Conservation (phyloP, 2,329 filamentous ascomycete species). For the Leptographium lundbergii region DNA sequence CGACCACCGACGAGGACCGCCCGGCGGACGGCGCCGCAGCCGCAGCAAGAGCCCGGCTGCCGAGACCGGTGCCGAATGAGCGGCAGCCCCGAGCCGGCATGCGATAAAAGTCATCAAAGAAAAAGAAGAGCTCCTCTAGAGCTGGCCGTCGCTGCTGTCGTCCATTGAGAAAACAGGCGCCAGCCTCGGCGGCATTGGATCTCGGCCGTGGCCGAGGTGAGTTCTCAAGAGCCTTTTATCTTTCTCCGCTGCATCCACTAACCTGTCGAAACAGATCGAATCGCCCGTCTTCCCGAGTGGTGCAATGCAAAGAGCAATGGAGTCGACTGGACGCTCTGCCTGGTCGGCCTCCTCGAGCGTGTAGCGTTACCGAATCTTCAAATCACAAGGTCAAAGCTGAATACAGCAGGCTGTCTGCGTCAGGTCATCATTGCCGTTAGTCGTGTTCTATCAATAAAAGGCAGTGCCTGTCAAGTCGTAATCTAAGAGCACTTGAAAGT, state of each 20-base stretch:
- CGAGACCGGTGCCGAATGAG: conserved; percentile 15
- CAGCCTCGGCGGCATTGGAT: conserved; percentile 5
- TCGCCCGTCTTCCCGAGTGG: no score
- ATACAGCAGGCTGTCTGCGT: no score
- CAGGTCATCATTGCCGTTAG: no score
- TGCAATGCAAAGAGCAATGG: no score
- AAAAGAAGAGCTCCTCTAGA: background rate
- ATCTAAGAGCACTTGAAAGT: no score
- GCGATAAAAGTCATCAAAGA: background rate
- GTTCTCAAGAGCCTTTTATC: background rate
- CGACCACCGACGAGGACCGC: conserved; percentile 14
- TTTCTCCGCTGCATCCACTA: background rate
- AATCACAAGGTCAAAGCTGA: no score
- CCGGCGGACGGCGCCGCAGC: conserved; percentile 23
- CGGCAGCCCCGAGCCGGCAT: no score
- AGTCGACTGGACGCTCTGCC: no score
- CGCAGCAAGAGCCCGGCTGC: conserved; percentile 33
- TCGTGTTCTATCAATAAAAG: no score
- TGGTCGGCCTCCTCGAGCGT: no score
- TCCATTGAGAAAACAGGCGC: background rate
- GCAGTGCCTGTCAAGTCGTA: no score
- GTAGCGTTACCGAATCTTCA: no score
- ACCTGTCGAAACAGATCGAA: background rate
- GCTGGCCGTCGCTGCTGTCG: background rate
- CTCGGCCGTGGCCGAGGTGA: background rate